Conservation (phyloP, 2,329 filamentous ascomycete species). For the Calycina herbarum region DNA sequence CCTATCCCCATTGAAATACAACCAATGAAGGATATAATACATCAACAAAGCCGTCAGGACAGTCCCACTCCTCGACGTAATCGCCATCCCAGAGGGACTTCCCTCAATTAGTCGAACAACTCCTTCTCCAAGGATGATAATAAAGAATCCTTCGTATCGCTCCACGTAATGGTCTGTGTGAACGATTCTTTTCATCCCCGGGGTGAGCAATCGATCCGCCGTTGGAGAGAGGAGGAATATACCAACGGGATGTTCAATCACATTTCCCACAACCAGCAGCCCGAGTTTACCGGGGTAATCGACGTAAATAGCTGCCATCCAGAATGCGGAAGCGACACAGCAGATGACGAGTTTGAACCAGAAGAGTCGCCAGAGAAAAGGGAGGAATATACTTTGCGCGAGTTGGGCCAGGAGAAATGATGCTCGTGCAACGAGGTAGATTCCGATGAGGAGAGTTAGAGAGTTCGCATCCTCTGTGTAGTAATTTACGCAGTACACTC, state of each 20-base stretch:
- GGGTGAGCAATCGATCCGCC: conserved; percentile 15
- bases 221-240: conserved; percentile 20
- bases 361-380: conserved; percentile 19
- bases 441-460: conserved; percentile 20
- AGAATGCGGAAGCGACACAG: conserved; percentile 9
- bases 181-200: conserved; percentile 15
- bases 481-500: conserved; percentile 20
- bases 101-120: conserved; percentile 25
- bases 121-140: conserved; percentile 27
- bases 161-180: conserved; percentile 23
- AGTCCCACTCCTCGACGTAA: conserved; percentile 18
- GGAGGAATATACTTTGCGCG: conserved; percentile 17
- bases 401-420: conserved; percentile 20
- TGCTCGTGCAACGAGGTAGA: conserved; percentile 18
- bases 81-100: conserved; percentile 20
- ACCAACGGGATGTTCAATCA: conserved; percentile 20
- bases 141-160: conserved; percentile 25
- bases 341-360: conserved; percentile 12
- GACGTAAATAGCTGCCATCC: conserved; percentile 23
- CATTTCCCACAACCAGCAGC: conserved; percentile 21
- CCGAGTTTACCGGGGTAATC: conserved; percentile 17
- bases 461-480: conserved; percentile 19
- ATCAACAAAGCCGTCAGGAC: conserved; percentile 20
- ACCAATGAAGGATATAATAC: conserved; percentile 26
- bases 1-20: conserved; percentile 27